Conservation (phyloP, 306 rosid species). For the Dryas drummondii region DNA sequence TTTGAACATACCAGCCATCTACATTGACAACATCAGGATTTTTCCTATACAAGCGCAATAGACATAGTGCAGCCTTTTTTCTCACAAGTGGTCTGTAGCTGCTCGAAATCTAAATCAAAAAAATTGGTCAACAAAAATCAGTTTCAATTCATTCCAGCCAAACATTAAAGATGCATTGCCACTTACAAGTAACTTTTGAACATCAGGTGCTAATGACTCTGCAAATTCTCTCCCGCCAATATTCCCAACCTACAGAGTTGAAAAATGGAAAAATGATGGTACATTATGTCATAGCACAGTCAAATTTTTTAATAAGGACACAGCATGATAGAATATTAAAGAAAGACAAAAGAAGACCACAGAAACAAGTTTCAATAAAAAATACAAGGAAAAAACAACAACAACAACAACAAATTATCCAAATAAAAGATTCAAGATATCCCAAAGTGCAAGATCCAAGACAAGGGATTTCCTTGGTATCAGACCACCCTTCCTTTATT, state of each 20-base stretch:
- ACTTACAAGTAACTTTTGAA: slow-evolving; percentile 90
- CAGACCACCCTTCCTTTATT: too few relatives aligned
- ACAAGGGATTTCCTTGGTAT: too few relatives aligned
- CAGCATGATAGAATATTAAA: slow-evolving; percentile 11
- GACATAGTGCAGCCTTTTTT: slow-evolving; percentile 94
- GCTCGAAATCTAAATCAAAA: slow-evolving; percentile 78
- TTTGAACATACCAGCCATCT: slow-evolving; percentile 84
- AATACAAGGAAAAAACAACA: neutral
- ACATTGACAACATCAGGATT: slow-evolving; percentile 99
- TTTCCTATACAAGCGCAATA: slow-evolving; percentile 92
- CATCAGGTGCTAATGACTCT: slow-evolving; percentile 98
- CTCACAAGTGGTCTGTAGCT: slow-evolving; percentile 99
- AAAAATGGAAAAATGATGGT: slow-evolving; percentile 20
- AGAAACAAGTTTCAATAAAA: slow-evolving; percentile 2
- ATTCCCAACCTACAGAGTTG: slow-evolving; percentile 82
- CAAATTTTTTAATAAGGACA: slow-evolving; percentile 17
- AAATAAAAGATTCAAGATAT: slow-evolving; percentile 5
- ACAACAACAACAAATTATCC: neutral
- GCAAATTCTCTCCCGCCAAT: slow-evolving; percentile 99
- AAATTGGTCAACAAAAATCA: slow-evolving; percentile 29
- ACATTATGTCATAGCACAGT: slow-evolving; percentile 16
- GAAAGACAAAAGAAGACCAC: neutral
- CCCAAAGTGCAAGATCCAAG: too few relatives aligned
- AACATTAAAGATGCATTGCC: slow-evolving; percentile 16
- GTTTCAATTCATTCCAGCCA: slow-evolving; percentile 22